Evolutionary conservation across 2,329 filamentous ascomycete species (phyloP).

Genomic region (Lachnellula occidentalis): DNA sequence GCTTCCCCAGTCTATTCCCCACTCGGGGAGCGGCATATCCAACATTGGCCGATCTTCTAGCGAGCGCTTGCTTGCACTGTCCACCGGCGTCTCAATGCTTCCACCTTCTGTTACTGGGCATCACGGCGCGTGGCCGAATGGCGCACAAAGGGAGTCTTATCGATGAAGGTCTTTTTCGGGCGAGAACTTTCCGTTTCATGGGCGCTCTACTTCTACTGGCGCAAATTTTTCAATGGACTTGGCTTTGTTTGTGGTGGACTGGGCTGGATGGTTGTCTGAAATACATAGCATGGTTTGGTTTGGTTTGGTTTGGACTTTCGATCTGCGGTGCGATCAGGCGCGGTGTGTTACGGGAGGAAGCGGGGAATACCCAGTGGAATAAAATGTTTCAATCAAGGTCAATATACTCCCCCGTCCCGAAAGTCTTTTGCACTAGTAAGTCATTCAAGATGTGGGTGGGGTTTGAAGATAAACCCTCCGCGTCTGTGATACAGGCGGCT

Average conservation of each 20-base stretch:
- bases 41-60: neutral
- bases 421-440: neutral
- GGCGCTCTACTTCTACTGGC: neutral
- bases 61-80: neutral
- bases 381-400: neutral
- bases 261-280: neutral
- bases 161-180: neutral
- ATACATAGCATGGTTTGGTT: neutral
- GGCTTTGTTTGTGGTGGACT: neutral
- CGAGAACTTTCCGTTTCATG: slow-evolving; percentile 6
- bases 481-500: neutral
- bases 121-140: slow-evolving; percentile 12
- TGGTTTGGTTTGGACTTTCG: neutral
- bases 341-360: neutral
- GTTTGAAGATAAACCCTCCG: neutral
- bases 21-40: neutral
- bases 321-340: neutral
- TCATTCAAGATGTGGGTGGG: neutral
- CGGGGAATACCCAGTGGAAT: slow-evolving; percentile 10
- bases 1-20: neutral
- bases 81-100: neutral
- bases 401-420: neutral
- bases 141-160: slow-evolving; percentile 3
- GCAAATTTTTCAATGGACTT: neutral
- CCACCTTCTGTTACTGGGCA: slow-evolving; percentile 3